These are phyloP conservation scores for Amphibolis antarctica DNA, from an alignment of 106 monocot genomes.

Conservation along the genomic window DNA sequence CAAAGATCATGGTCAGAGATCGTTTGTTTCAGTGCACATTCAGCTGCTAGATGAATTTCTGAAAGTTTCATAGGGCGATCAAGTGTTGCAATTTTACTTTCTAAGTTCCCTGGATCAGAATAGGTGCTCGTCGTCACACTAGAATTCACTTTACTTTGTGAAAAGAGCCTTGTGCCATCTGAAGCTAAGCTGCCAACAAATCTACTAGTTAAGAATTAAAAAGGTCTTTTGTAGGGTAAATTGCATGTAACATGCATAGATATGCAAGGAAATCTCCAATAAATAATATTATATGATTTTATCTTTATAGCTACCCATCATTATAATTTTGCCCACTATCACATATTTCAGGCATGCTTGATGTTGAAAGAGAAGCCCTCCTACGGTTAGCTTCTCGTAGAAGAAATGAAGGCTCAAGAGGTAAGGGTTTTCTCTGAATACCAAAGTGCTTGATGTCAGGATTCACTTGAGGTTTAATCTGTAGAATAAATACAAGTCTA, in stretches of 20 bases:
- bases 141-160: constrained; percentile 31
- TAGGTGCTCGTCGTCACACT: constrained; percentile 44
- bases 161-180: constrained; percentile 44
- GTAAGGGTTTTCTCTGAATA: constrained; percentile 77
- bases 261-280: no score
- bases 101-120: constrained; percentile 58
- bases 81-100: constrained; percentile 31
- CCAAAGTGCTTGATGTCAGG: constrained; percentile 62
- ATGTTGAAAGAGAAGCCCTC: constrained; percentile 83
- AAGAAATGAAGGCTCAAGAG: constrained; percentile 89
- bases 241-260: not conserved
- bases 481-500: constrained; percentile 4
- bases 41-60: constrained; percentile 89
- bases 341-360: constrained; percentile 52
- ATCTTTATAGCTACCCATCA: constrained; percentile 42
- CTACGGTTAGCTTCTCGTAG: constrained; percentile 91
- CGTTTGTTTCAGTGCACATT: constrained; percentile 56
- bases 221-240: constrained; percentile 7
- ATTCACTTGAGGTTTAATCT: constrained; percentile 72
- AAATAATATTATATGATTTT: constrained; percentile 5
- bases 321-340: constrained; percentile 19
- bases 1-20: constrained; percentile 70
- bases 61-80: constrained; percentile 93
- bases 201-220: constrained; percentile 12
- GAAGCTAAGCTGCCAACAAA: constrained; percentile 65